Conservation (phyloP, 306 rosid species). For the Herpetospermum pedunculosum region DNA sequence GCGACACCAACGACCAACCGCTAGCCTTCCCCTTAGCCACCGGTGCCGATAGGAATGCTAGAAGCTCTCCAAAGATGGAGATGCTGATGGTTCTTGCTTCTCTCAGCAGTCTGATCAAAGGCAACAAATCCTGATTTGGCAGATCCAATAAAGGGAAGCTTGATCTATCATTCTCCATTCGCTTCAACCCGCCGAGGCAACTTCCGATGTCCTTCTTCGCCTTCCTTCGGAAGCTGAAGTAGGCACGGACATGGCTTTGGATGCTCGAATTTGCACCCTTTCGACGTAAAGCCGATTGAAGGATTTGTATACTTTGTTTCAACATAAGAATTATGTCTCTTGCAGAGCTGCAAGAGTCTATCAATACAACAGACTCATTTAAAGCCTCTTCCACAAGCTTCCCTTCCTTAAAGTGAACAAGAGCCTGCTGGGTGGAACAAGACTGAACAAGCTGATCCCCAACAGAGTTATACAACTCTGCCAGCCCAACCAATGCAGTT, state of each 20-base stretch:
- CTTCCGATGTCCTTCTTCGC: conserved; percentile 40
- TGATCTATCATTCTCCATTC: conserved; percentile 28
- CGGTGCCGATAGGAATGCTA: conserved; percentile 38
- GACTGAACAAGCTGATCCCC: conserved; percentile 49
- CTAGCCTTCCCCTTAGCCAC: conserved; percentile 24
- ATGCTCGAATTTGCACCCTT: conserved; percentile 33
- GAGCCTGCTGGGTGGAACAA: conserved; percentile 38
- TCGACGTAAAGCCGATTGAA: conserved; percentile 55
- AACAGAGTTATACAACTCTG: conserved; percentile 41
- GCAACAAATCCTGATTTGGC: conserved; percentile 20
- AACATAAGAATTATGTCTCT: conserved; percentile 34
- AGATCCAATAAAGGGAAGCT: conserved; percentile 14
- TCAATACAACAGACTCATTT: conserved; percentile 33
- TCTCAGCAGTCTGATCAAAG: conserved; percentile 31
- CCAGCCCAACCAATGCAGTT: conserved; percentile 34
- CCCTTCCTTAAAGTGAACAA: conserved; percentile 27
- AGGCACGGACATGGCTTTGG: conserved; percentile 33
- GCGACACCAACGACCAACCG: conserved; percentile 35
- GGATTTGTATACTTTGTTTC: conserved; percentile 27
- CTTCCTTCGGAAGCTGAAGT: conserved; percentile 39
- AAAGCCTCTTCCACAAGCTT: conserved; percentile 34
- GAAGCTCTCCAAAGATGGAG: conserved; percentile 31
- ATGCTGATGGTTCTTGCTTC: conserved; percentile 36
- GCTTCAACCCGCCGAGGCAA: conserved; percentile 33
- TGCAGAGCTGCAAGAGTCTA: conserved; percentile 43